Conservation (phyloP, 2,329 filamentous ascomycete genomes). For the Aspergillus phoenicis region DNA sequence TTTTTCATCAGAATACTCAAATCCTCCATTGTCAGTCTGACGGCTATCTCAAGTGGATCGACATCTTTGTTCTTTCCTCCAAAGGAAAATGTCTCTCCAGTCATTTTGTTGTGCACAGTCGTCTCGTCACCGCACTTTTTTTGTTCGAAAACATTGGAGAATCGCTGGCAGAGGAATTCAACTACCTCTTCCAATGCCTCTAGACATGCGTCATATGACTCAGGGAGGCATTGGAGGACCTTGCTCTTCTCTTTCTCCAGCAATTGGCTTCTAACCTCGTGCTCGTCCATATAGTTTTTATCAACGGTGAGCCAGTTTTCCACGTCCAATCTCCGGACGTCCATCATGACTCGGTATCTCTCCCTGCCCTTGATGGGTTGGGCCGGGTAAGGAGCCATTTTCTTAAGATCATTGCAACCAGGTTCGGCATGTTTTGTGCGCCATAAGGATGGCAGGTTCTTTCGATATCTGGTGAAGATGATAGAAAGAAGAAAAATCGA, state of each 20-base stretch:
- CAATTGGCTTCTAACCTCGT: slow-evolving; percentile 45
- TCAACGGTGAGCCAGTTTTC: slow-evolving; percentile 55
- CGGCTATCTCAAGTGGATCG: slow-evolving; percentile 54
- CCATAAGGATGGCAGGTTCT: slow-evolving; percentile 17
- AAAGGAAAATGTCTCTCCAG: slow-evolving; percentile 47
- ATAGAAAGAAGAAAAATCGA: slow-evolving; percentile 34
- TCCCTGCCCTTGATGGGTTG: slow-evolving; percentile 43
- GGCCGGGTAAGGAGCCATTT: slow-evolving; percentile 41
- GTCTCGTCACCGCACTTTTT: slow-evolving; percentile 27
- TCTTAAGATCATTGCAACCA: slow-evolving; percentile 34
- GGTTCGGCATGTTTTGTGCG: slow-evolving; percentile 11
- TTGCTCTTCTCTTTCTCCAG: slow-evolving; percentile 42
- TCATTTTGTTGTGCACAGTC: slow-evolving; percentile 48
- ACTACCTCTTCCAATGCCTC: slow-evolving; percentile 52
- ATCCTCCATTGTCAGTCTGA: slow-evolving; percentile 55
- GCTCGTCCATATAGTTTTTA: slow-evolving; percentile 48
- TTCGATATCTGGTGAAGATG: slow-evolving; percentile 31
- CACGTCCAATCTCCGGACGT: slow-evolving; percentile 49
- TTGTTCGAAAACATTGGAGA: slow-evolving; percentile 48
- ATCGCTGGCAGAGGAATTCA: slow-evolving; percentile 48
- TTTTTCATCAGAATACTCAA: slow-evolving; percentile 53
- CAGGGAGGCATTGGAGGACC: slow-evolving; percentile 50
- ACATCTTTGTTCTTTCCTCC: slow-evolving; percentile 35
- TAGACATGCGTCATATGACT: slow-evolving; percentile 49
- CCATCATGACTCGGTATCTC: slow-evolving; percentile 51